Percentiles rank a stretch among this genome's conserved stretches.
Evolutionary conservation across 73 alveolate species (phyloP).

Genomic region (Symbiodinium pilosum): DNA sequence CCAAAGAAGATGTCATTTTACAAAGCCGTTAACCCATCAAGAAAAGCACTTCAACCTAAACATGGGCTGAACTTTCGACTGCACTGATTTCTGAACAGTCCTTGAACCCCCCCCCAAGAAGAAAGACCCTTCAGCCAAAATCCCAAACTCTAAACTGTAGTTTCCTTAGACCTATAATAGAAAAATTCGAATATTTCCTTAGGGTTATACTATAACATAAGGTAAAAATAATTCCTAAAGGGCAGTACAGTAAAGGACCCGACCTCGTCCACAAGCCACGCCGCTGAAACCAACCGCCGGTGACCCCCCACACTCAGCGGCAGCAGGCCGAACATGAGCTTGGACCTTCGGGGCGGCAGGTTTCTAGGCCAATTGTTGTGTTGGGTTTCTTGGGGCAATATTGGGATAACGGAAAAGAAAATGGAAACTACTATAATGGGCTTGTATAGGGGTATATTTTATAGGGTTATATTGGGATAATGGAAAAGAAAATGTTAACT

Average conservation of each 20-base stretch:
- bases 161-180: too few species aligned
- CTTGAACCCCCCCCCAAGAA: too few species aligned
- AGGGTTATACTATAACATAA: not conserved
- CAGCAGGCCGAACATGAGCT: constrained; percentile 25
- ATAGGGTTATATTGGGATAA: not conserved
- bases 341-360: not conserved
- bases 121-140: not conserved
- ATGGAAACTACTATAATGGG: too few species aligned
- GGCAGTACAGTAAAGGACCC: not conserved
- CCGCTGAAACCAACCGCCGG: constrained; percentile 47
- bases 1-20: too few species aligned
- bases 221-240: not conserved
- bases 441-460: too few species aligned
- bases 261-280: constrained; percentile 62
- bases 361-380: not conserved
- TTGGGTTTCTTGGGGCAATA: not conserved
- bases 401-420: too few species aligned
- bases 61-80: too few species aligned
- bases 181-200: too few species aligned
- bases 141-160: not conserved
- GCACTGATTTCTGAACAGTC: too few species aligned
- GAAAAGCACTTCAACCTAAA: too few species aligned
- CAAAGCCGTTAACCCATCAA: too few species aligned
- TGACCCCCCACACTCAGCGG: constrained; percentile 47
- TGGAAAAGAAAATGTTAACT: too few species aligned